These are phyloP conservation scores for Penicillium expansum DNA, from an alignment of 2,329 filamentous ascomycete species.

Conservation along the genomic window DNA sequence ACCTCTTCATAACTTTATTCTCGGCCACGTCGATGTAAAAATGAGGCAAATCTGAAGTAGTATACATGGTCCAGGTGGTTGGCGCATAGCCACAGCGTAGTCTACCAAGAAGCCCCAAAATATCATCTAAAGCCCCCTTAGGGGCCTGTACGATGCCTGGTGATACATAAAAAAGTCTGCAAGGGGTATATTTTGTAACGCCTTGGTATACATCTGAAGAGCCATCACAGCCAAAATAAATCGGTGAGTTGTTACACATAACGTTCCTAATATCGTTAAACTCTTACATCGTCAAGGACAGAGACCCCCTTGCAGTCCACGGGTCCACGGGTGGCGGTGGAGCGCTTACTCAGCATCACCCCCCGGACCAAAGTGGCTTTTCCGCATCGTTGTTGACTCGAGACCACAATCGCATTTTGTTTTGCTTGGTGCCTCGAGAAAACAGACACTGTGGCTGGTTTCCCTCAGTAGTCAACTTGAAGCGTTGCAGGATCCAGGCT, in stretches of 20 bases:
- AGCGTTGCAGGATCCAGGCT: not conserved
- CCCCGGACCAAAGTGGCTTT: constrained; percentile 33
- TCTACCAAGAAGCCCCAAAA: too few relatives aligned
- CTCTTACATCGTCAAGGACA: not conserved
- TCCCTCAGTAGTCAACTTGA: not conserved
- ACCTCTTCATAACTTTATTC: not conserved
- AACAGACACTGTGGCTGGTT: constrained; percentile 2
- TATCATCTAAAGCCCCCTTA: too few relatives aligned
- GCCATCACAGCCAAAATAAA: too few relatives aligned
- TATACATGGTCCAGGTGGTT: too few relatives aligned
- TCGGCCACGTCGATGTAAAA: not conserved
- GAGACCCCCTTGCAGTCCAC: not conserved
- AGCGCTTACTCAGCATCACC: constrained; percentile 29
- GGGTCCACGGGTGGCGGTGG: not conserved
- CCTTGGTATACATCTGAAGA: too few relatives aligned
- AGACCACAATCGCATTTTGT: constrained; percentile 17
- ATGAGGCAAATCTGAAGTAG: not conserved
- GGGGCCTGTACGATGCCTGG: not conserved
- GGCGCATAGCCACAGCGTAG: too few relatives aligned
- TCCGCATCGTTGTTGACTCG: constrained; percentile 25
- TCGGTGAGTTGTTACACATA: not conserved
- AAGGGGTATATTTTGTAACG: too few relatives aligned
- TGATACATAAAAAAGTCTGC: not conserved
- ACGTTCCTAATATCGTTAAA: not conserved
- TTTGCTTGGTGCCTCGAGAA: constrained; percentile 10